Base-by-base conservation (phyloP, 352 stramenopile genomes). In the Phytophthora crassamura region DNA sequence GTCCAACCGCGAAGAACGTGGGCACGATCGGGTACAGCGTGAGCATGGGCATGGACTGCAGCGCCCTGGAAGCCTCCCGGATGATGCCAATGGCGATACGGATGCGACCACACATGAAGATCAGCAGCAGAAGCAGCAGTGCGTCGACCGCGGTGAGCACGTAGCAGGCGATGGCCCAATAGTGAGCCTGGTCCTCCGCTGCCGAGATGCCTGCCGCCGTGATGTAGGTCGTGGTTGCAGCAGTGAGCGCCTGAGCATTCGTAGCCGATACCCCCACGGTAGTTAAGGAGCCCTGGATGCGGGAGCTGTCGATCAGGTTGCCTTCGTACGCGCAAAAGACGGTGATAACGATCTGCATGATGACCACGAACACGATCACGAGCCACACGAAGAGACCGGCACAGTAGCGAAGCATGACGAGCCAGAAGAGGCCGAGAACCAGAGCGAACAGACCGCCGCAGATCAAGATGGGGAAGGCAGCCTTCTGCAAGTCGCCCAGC, bases 51-150 rank as follows among this genome's bases (percentile, higher is more conserved):
- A 97, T 95, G 34, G 70, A 51, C 47, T 87, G 75, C 14, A 97
- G 65, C 16, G 85, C 88, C 60, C 90, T 91, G 25, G 83, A 91
- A 34, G 90, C 83, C 65, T 96, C 88, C 9, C 83, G 78, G 52
- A 97, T 93, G 68, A 96, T 91, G 11, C 82, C 85, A 50, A 97
- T 93, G 11, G 90, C 89, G 35, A 96, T 88, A 47, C 76, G 73
- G 52, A 97, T 96, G 30, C 89, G 85, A 11, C 86, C 75, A 43
- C 86, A 90, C 72, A 96, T 84, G 70, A 92, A 91, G 40, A 95
- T 74, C 38, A 94, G 48, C 38, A 95, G 57, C 35, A 91, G 56
- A 11, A 93, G 70, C 34, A 93, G 62, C 47, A 84, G 43, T 7
- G 89, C 60, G 48, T 92, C 85, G 3, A 86, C 39, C 7, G 67